Evolutionary conservation across 2,329 filamentous ascomycete genomes (phyloP), one percentile per base, ranked within the genome.

Genomic region (Emmonsiellopsis sp.): DNA sequence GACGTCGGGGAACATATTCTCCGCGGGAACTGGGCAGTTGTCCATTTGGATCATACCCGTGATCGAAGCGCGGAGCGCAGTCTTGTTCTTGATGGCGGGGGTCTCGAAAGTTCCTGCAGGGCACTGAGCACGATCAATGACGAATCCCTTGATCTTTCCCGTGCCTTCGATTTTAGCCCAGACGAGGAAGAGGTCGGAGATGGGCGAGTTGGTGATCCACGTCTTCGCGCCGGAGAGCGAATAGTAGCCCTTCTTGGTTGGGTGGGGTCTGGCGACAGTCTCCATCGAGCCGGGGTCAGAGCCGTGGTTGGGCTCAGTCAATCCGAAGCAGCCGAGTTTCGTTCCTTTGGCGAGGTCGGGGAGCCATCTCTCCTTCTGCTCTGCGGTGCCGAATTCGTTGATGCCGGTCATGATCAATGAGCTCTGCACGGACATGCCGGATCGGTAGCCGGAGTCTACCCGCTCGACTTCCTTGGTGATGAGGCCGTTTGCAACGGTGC

Each of bases 1-100:
- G 5, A 95, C 81, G 1, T 87, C 81, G 0, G 91, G 91, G 64
- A 98, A 90, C 90, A 98, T 95, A 74, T 96, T 95, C 62, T 83
- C 87, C 60, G 85, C 83, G 0, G 90, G 85, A 0, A 98, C 89
- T 0, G 93, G 92, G 60, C 88, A 91, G 58, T 87, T 84, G 59
- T 96, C 92, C 66, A 98, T 80, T 62, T 95, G 90, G 60, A 98
- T 96, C 93, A 97, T 97, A 54, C 93, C 93, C 0, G 93, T 98
- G 58, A 96, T 87, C 10, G 89, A 95, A 10, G 93, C 93, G 55
- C 93, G 81, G 34, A 98, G 81, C 1, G 91, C 93, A 57, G 87
- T 96, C 80, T 98, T 98, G 75, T 97, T 83, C 76, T 94, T 94
- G 69, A 98, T 86, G 10, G 87, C 76, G 1, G 93, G 93, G 5